phyloP scores from a whole-genome alignment of 345 rosid species.

The Sisymbrium irio region DNA sequence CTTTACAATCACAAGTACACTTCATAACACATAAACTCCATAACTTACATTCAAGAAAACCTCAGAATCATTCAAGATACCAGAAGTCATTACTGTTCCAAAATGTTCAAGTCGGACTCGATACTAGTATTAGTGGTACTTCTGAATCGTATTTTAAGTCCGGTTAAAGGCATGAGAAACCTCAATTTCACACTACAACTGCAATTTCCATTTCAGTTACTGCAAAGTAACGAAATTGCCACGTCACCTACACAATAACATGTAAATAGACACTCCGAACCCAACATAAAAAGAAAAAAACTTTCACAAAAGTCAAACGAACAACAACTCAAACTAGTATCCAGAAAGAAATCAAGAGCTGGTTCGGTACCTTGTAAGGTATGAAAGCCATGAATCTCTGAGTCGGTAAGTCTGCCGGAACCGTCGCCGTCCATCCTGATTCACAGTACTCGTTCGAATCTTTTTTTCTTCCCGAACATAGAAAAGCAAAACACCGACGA shows the following conservation, averaged over 20 bases:
- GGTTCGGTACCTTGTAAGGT: constrained; percentile 52
- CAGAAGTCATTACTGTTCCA: background rate
- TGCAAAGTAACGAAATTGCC: constrained; percentile 11
- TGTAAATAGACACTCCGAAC: constrained; percentile 1
- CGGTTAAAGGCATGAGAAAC: background rate
- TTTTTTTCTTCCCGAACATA: background rate
- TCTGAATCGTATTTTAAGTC: background rate
- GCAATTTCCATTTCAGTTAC: background rate
- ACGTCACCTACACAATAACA: constrained; percentile 7
- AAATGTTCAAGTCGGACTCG: background rate
- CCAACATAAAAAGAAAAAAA: background rate
- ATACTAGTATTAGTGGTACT: background rate
- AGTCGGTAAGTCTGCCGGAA: constrained; percentile 49
- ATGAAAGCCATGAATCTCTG: constrained; percentile 94
- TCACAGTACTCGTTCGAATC: background rate
- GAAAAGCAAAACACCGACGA: background rate
- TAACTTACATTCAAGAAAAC: too few species aligned
- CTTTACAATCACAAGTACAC: background rate
- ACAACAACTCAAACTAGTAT: background rate
- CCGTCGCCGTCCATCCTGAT: constrained; percentile 41
- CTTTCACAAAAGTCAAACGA: background rate
- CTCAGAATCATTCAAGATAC: background rate
- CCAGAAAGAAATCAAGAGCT: background rate
- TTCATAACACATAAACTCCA: background rate
- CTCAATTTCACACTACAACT: background rate